Evolutionary conservation across 345 rosid species (phyloP).

Genomic region (Barbarea vulgaris): DNA sequence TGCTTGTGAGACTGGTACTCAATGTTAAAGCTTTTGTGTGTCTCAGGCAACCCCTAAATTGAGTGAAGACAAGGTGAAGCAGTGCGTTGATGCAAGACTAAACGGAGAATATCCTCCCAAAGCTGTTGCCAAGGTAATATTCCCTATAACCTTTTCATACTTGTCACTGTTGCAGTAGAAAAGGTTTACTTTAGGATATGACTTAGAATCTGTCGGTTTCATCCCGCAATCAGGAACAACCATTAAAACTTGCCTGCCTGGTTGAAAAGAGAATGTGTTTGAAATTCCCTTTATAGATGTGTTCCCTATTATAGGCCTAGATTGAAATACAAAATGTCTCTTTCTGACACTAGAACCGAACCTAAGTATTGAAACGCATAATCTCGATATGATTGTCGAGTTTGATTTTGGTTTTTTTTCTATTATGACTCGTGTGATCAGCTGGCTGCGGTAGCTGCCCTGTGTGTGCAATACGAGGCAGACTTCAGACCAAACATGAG

Average conservation of each 20-base stretch:
- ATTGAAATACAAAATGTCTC: not conserved
- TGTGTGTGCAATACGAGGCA: slow-evolving; percentile 79
- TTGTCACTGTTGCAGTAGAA: not conserved
- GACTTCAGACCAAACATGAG: slow-evolving; percentile 88
- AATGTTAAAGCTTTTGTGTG: slow-evolving; percentile 1
- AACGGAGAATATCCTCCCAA: slow-evolving; percentile 75
- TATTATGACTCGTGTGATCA: slow-evolving; percentile 40
- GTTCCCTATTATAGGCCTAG: slow-evolving; percentile 14
- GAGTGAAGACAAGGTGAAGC: slow-evolving; percentile 81
- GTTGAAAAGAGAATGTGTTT: not conserved
- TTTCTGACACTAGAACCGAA: slow-evolving; percentile 8
- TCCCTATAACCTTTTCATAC: slow-evolving; percentile 5
- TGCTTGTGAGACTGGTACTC: not conserved
- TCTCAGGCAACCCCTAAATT: slow-evolving; percentile 79
- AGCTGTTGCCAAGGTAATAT: slow-evolving; percentile 73
- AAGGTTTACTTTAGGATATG: not conserved
- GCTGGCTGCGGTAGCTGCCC: slow-evolving; percentile 83
- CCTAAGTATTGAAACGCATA: not conserved
- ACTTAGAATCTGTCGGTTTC: not conserved
- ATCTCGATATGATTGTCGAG: not conserved
- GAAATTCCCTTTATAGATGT: not conserved
- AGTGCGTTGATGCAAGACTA: slow-evolving; percentile 72
- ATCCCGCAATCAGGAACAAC: not conserved
- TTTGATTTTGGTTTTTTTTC: slow-evolving; percentile 16
- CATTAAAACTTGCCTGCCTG: not conserved